Base-by-base conservation (phyloP, 495 filamentous ascomycete species). In the Penicillium flavigenum region DNA sequence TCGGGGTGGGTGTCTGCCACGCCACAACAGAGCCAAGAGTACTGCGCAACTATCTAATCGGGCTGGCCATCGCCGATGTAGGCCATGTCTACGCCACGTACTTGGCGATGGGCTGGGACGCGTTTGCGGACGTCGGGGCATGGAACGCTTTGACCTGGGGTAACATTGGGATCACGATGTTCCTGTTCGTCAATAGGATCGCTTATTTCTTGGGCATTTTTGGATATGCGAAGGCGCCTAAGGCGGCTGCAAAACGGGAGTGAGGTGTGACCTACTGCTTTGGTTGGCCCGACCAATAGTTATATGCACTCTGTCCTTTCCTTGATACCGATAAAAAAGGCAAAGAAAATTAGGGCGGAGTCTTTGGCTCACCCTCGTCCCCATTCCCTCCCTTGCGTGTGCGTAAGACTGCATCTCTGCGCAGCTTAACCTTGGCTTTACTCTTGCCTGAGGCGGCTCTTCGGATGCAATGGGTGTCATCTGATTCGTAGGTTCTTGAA, bases 61-160 rank as follows among this genome's bases (percentile, higher is more conserved):
- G 83, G 8, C 72, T 89, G 39, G 80, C 80, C 68, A 71, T 88
- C 26, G 87, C 81, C 14, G 88, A 91, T 59, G 70, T 91, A 49
- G 85, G 84, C 4, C 88, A 91, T 70, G 62, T 91, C n/a, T 83
- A 72, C 32, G 78, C 85, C 53, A 88, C 85, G 0, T 81, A 74
- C 42, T 72, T 78, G 59, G 81, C 70, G 3, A 78, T 91, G 59
- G 87, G 85, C 5, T 77, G 71, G 59, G 75, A 79, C 2, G 66
- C 66, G 16, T 79, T 83, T 49, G 19, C 81, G 16, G 78, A 86
- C 59, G 70, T 87, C 4, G 70, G 60, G 32, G 71, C 67, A 4
- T 92, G 88, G 88, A 91, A 88, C 60, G 66, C 78, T 26, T 76
- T 89, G 72, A 81, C 84, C 2, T 90, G 86, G 85, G 89, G 88